Evolutionary conservation across 169 alveolate species (phyloP), one percentile per base, ranked within the genome.

Genomic region (Haemoproteus tartakovskyi): DNA sequence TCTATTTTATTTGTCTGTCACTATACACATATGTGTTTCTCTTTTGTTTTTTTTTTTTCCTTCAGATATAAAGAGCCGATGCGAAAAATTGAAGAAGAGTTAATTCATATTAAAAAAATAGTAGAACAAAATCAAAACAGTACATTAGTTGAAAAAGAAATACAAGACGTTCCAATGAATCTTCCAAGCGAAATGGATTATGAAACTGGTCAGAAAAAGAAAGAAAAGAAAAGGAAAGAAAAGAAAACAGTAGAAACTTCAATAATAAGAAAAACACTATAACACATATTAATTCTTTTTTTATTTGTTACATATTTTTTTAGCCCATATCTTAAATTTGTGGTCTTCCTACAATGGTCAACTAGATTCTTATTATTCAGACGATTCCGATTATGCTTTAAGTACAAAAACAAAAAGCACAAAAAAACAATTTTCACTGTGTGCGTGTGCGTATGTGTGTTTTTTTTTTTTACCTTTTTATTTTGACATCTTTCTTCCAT

Each of bases 61-160:
- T 14, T 63, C 46, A 63, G 64, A 6, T 70, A 70, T 27, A 54
- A 29, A 26, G 84, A 70, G 27, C 84, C 84, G 19, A 74, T 46
- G 3, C 52, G 57, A 70, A 33, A 30, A 21, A 70, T 70, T 6
- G 84, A 70, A 38, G 84, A 70, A 27, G 78, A 70, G 36, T 26
- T 70, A 18, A 70, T 18, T 43, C 18, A 29, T 29, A 70, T 70
- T 41, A 70, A 70, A 56, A 45, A 45, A 41, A 40, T 70, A 4
- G 52, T 70, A 3, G 62, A 70, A 56, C 37, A 52, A 26, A 70
- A 54, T 29, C 16, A 22, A 14, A 45, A 41, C 27, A 9, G 19
- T 62, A 57, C 19, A 50, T 51, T 37, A 30, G 16, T 27, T 12
- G 18, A 26, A 43, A 54, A 33, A 16, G 52, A 70, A 16, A 56